These are phyloP conservation scores for Penstemon barbatus DNA, from an alignment of 257 asterid species.

Conservation along the genomic window DNA sequence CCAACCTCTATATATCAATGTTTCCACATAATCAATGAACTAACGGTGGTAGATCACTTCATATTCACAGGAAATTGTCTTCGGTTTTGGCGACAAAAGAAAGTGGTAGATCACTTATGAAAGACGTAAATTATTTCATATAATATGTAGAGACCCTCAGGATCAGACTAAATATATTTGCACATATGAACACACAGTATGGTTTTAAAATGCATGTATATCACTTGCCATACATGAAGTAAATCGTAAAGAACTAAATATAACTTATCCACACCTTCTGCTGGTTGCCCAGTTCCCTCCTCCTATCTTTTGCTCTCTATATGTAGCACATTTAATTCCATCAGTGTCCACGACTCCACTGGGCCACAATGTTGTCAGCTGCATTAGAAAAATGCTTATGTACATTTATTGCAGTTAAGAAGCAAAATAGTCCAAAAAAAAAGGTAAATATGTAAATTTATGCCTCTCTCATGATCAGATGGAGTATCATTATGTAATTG, in stretches of 20 bases:
- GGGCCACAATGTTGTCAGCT: conserved; percentile 95
- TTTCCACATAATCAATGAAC: too few relatives aligned
- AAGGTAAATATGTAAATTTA: neutral
- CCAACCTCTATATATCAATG: too few relatives aligned
- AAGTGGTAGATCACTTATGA: neutral
- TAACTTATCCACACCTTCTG: conserved; percentile 50
- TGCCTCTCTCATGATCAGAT: conserved; percentile 13
- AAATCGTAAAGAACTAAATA: conserved; percentile 17
- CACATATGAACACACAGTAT: neutral
- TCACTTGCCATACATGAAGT: conserved; percentile 1
- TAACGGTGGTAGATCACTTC: too few relatives aligned
- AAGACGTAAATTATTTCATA: neutral
- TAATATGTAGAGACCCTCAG: neutral
- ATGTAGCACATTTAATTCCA: conserved; percentile 85
- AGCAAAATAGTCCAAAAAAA: neutral
- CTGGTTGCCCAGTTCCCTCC: conserved; percentile 44
- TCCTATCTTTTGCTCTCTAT: conserved; percentile 85
- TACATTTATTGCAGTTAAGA: neutral
- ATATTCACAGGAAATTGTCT: too few relatives aligned
- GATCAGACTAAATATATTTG: neutral
- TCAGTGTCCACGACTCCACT: conserved; percentile 83
- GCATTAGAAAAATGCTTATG: conserved; percentile 25
- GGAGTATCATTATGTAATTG: conserved; percentile 19
- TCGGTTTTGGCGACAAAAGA: too few relatives aligned
- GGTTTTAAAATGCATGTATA: conserved; percentile 12